Evolutionary conservation across 2,329 filamentous ascomycete species (phyloP).

Genomic region (Cladorrhinum sp.): DNA sequence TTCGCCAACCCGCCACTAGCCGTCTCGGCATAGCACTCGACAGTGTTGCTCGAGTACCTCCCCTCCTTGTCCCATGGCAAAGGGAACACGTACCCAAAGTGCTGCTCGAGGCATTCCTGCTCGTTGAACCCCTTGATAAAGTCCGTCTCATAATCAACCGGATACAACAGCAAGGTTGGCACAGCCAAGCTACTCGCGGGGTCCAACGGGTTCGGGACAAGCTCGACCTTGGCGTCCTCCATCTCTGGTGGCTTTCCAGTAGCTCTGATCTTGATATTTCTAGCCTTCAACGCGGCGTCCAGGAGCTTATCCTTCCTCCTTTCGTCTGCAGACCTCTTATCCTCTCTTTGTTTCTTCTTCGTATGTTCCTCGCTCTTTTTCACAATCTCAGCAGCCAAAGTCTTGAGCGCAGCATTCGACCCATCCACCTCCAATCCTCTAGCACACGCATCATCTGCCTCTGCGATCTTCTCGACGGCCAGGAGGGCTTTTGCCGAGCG

Average conservation of each 20-base stretch:
- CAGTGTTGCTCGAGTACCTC: conserved; percentile 62
- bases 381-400: conserved; percentile 61
- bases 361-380: conserved; percentile 54
- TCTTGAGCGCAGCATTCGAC: conserved; percentile 63
- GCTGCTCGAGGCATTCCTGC: conserved; percentile 68
- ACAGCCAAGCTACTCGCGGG: conserved; percentile 69
- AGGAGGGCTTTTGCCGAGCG: conserved; percentile 76
- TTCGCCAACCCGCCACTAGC: conserved; percentile 76
- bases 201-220: conserved; percentile 71
- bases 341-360: conserved; percentile 53
- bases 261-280: conserved; percentile 65
- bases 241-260: conserved; percentile 77
- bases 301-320: conserved; percentile 60
- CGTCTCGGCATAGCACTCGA: conserved; percentile 92
- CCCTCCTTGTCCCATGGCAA: conserved; percentile 75
- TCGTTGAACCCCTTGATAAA: conserved; percentile 88
- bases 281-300: conserved; percentile 60
- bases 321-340: conserved; percentile 51
- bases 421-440: conserved; percentile 71
- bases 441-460: conserved; percentile 76
- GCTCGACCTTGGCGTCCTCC: conserved; percentile 72
- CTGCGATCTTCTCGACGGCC: conserved; percentile 70
- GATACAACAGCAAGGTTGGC: conserved; percentile 82
- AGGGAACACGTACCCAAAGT: conserved; percentile 82
- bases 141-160: conserved; percentile 75